phyloP scores from a whole-genome alignment of 2,329 filamentous ascomycete species.

The Penicillium verrucosum region DNA sequence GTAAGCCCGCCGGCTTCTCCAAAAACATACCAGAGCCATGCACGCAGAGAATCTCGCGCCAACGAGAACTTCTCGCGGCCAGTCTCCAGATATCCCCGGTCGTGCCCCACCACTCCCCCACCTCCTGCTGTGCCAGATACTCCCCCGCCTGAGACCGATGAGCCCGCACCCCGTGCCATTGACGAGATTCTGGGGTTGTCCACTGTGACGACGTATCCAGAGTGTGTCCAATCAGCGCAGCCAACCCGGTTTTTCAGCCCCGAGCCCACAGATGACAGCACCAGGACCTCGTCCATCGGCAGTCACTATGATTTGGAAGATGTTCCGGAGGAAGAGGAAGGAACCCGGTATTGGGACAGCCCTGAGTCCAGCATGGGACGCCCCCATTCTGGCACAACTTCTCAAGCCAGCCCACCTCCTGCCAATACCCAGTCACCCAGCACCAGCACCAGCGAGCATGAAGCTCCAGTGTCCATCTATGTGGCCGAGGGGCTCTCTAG shows the following conservation, averaged over 20 bases:
- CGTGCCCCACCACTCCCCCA: slow-evolving; percentile 41
- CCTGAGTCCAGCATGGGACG: slow-evolving; percentile 23
- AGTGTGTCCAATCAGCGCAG: slow-evolving; percentile 29
- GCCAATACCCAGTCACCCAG: slow-evolving; percentile 8
- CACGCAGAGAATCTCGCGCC: slow-evolving; percentile 35
- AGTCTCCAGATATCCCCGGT: slow-evolving; percentile 41
- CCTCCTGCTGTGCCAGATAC: slow-evolving; percentile 38
- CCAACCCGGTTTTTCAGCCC: slow-evolving; percentile 42
- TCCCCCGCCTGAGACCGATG: slow-evolving; percentile 29
- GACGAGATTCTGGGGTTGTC: slow-evolving; percentile 40
- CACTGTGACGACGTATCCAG: slow-evolving; percentile 29
- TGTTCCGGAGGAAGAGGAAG: slow-evolving; percentile 45
- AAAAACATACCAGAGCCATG: slow-evolving; percentile 23
- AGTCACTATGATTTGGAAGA: slow-evolving; percentile 42
- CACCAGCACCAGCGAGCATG: slow-evolving; percentile 12
- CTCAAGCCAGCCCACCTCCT: slow-evolving; percentile 15
- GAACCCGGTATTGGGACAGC: slow-evolving; percentile 32
- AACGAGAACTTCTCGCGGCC: slow-evolving; percentile 58
- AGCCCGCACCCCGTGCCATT: slow-evolving; percentile 40
- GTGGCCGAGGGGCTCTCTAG: slow-evolving; percentile 34
- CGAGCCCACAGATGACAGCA: slow-evolving; percentile 39
- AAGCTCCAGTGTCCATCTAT: slow-evolving; percentile 31
- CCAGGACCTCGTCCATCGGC: slow-evolving; percentile 42
- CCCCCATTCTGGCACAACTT: slow-evolving; percentile 18
- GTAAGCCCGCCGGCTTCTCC: slow-evolving; percentile 34